Evolutionary conservation across 2,329 filamentous ascomycete species (phyloP).

Genomic region (Pseudodiploospora longispora): DNA sequence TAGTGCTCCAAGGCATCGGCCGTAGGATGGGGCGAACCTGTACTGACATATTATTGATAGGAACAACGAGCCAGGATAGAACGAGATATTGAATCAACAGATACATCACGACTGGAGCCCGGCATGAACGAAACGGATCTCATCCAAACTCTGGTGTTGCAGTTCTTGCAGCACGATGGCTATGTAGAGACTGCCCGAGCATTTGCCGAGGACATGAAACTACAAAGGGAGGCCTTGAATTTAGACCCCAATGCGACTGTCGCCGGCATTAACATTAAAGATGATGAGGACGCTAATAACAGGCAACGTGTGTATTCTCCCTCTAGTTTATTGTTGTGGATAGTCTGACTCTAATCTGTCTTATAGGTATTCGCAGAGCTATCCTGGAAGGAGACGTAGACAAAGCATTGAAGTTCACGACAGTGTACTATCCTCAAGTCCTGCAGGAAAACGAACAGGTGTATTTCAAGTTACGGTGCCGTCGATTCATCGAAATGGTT

Average conservation of each 20-base stretch:
- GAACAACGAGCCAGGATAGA: conserved; percentile 53
- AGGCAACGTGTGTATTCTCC: conserved; percentile 59
- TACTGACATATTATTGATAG: conserved; percentile 26
- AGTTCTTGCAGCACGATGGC: conserved; percentile 90
- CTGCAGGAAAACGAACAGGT: conserved; percentile 74
- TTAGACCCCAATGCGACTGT: conserved; percentile 45
- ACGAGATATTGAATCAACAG: conserved; percentile 49
- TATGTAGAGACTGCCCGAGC: conserved; percentile 88
- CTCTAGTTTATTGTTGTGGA: neutral
- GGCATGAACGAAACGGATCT: conserved; percentile 65
- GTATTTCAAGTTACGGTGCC: conserved; percentile 78
- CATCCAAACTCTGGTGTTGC: conserved; percentile 71
- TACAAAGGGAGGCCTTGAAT: conserved; percentile 63
- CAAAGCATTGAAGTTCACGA: conserved; percentile 73
- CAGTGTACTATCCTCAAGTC: conserved; percentile 70
- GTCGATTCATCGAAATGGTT: conserved; percentile 95
- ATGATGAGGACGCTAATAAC: conserved; percentile 80
- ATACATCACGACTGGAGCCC: conserved; percentile 53
- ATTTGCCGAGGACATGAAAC: conserved; percentile 73
- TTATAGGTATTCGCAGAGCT: conserved; percentile 69
- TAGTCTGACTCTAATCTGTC: conserved; percentile 10
- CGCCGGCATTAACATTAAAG: conserved; percentile 57
- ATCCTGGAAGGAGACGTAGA: conserved; percentile 92
- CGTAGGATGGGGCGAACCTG: neutral
- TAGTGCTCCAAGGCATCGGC: conserved; percentile 21